These are phyloP conservation scores for Trichophyton benhamiae DNA, from an alignment of 2,329 filamentous ascomycete species.

Conservation along the genomic window DNA sequence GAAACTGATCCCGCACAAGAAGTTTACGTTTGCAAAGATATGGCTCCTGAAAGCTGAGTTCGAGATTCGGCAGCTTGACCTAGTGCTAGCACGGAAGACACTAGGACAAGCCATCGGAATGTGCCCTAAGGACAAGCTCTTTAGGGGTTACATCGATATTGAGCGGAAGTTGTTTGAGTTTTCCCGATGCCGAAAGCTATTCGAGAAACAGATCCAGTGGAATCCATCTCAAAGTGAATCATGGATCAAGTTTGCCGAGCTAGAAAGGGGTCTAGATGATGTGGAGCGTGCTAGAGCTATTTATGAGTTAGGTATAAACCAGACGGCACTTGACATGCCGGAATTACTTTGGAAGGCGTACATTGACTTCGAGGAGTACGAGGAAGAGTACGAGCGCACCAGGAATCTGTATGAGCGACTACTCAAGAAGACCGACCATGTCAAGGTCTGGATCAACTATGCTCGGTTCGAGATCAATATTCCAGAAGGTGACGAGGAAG, in stretches of 20 bases:
- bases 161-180: slow-evolving; percentile 95
- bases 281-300: slow-evolving; percentile 77
- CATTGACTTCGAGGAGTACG: slow-evolving; percentile 96
- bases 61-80: slow-evolving; percentile 74
- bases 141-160: slow-evolving; percentile 83
- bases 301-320: slow-evolving; percentile 76
- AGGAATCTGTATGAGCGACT: slow-evolving; percentile 78
- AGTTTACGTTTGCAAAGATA: slow-evolving; percentile 93
- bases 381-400: slow-evolving; percentile 77
- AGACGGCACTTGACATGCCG: slow-evolving; percentile 85
- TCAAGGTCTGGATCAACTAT: slow-evolving; percentile 98
- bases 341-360: slow-evolving; percentile 96
- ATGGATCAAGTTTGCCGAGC: slow-evolving; percentile 92
- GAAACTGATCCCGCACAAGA: slow-evolving; percentile 81
- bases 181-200: slow-evolving; percentile 74
- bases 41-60: slow-evolving; percentile 93
- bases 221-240: slow-evolving; percentile 82
- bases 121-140: slow-evolving; percentile 92
- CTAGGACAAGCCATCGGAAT: slow-evolving; percentile 82
- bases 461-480: slow-evolving; percentile 97
- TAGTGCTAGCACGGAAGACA: slow-evolving; percentile 71
- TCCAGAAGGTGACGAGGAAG: slow-evolving; percentile 48
- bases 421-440: slow-evolving; percentile 88
- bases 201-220: slow-evolving; percentile 88
- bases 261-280: slow-evolving; percentile 85